Conservation (phyloP, 768 basidiomycete genomes). For the Kwoniella mangroviensis region DNA sequence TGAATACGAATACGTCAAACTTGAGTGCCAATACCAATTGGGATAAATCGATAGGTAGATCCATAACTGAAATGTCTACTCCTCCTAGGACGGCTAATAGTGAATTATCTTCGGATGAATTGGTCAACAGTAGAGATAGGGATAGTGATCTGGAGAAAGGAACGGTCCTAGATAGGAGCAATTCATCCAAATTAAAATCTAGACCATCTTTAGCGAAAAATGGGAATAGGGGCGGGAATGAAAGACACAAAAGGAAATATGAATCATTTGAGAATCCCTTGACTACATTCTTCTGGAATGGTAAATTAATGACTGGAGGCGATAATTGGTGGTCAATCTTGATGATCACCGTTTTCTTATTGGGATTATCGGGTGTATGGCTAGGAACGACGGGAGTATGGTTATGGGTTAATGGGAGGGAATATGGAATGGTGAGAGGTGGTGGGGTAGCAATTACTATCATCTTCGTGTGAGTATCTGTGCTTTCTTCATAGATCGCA, state of each 20-base stretch:
- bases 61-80: slow-evolving; percentile 27
- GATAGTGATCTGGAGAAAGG: slow-evolving; percentile 12
- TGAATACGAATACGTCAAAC: background rate
- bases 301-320: slow-evolving; percentile 78
- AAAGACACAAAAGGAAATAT: slow-evolving; percentile 27
- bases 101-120: slow-evolving; percentile 34
- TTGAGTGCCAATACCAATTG: background rate
- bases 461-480: slow-evolving; percentile 62
- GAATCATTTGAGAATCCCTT: slow-evolving; percentile 40
- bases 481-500: too few species aligned
- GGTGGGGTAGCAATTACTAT: slow-evolving; percentile 61
- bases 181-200: background rate
- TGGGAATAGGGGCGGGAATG: too few species aligned
- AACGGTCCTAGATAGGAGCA: background rate
- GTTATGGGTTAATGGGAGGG: slow-evolving; percentile 75
- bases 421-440: slow-evolving; percentile 66
- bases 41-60: slow-evolving; percentile 16
- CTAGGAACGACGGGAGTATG: slow-evolving; percentile 84
- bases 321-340: slow-evolving; percentile 85
- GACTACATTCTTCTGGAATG: slow-evolving; percentile 68
- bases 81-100: slow-evolving; percentile 18
- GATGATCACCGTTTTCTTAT: slow-evolving; percentile 65
- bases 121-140: slow-evolving; percentile 20
- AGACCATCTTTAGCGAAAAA: slow-evolving; percentile 4
- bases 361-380: slow-evolving; percentile 78